A percentile compares a stretch with the other conserved stretches of the same genome.
Evolutionary conservation across 208 protist species (phyloP).

Genomic region (Leishmania braziliensis): DNA sequence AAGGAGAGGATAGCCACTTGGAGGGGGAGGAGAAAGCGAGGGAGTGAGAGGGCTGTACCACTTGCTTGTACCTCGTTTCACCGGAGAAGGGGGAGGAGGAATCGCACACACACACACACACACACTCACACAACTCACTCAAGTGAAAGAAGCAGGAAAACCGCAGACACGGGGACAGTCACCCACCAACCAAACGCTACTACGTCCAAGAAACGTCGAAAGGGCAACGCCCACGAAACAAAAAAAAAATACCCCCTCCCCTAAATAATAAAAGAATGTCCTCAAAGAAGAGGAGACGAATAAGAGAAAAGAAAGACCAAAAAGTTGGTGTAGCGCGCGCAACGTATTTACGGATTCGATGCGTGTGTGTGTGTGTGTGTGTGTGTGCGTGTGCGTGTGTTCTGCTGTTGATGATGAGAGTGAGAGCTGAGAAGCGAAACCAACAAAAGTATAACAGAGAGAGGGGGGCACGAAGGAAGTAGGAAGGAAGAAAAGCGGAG

Average conservation of each 20-base stretch:
- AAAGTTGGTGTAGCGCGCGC: not conserved
- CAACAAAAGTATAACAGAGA: not conserved
- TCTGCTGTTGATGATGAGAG: not conserved
- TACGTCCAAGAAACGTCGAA: not conserved
- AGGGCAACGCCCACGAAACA: not conserved
- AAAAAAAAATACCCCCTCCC: not conserved
- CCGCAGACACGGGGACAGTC: not conserved
- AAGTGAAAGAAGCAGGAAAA: not conserved
- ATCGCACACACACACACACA: not conserved
- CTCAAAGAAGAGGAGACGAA: not conserved
- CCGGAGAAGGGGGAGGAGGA: not conserved
- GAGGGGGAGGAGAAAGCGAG: not conserved
- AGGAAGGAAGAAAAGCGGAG: constrained; percentile 2
- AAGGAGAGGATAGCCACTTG: not conserved
- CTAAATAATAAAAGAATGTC: too few relatives aligned
- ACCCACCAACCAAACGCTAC: not conserved
- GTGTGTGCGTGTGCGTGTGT: not conserved
- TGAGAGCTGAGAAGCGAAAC: not conserved
- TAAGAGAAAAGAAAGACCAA: not conserved
- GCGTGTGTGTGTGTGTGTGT: not conserved
- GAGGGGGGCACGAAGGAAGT: not conserved
- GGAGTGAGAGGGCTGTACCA: not conserved
- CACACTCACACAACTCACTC: not conserved
- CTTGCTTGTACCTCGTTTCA: not conserved
- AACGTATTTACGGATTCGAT: not conserved